phyloP scores from a whole-genome alignment of 108 stramenopile genomes.

The Cylindrotheca fusiformis region DNA sequence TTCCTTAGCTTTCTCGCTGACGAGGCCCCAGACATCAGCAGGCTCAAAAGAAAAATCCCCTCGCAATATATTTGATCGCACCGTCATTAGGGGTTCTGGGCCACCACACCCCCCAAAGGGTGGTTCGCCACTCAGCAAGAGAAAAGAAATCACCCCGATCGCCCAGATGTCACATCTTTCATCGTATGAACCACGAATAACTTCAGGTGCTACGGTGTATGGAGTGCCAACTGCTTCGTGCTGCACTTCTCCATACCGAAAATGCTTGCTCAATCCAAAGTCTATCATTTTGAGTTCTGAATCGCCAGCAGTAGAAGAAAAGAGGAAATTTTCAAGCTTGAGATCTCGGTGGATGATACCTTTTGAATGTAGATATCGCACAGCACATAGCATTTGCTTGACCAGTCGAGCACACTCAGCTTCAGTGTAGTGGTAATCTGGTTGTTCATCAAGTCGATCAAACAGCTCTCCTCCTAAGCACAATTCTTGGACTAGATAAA shows the following conservation, averaged over 20 bases:
- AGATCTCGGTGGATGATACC: conserved; percentile 89
- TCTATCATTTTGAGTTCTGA: conserved; percentile 96
- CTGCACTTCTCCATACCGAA: conserved; percentile 79
- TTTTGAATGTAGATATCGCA: conserved; percentile 90
- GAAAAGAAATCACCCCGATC: conserved; percentile 82
- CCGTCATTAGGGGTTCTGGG: conserved; percentile 77
- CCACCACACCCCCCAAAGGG: conserved; percentile 88
- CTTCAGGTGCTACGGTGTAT: conserved; percentile 88
- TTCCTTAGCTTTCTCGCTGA: conserved; percentile 77
- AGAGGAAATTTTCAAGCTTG: conserved; percentile 90
- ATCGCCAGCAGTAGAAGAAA: conserved; percentile 55
- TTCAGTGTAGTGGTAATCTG: conserved; percentile 92
- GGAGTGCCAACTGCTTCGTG: conserved; percentile 89
- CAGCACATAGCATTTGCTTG: conserved; percentile 88
- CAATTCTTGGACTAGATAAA: conserved; percentile 91
- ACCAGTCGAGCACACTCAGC: conserved; percentile 83
- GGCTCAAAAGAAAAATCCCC: conserved; percentile 70
- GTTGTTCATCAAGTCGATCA: conserved; percentile 89
- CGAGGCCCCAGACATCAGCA: conserved; percentile 71
- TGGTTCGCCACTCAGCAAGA: conserved; percentile 78
- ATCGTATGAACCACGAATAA: conserved; percentile 81
- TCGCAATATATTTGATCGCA: conserved; percentile 67
- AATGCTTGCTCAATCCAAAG: conserved; percentile 94
- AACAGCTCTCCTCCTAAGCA: conserved; percentile 96
- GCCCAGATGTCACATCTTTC: conserved; percentile 89